Conservation (phyloP, 331 rosid species). For the Acacia pycnantha region DNA sequence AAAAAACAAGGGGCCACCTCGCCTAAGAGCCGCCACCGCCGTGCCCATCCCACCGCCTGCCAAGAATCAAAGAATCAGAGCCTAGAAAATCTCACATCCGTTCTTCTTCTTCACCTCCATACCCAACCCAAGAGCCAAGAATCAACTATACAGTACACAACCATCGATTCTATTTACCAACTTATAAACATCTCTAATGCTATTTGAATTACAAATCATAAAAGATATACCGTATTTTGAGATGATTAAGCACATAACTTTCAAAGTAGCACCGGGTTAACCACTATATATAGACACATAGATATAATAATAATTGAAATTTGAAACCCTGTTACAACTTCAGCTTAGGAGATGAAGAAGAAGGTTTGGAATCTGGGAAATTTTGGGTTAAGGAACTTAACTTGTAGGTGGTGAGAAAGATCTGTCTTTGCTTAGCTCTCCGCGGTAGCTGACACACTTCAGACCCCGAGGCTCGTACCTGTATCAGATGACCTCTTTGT, state of each 20-base stretch:
- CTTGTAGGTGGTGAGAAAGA: constrained; percentile 61
- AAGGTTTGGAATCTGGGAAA: constrained; percentile 1
- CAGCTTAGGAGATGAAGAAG: constrained; percentile 22
- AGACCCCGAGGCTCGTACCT: constrained; percentile 45
- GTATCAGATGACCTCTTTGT: too few relatives aligned
- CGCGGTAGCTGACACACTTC: constrained; percentile 46
- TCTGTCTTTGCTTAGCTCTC: constrained; percentile 57
- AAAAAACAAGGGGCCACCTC: too few relatives aligned
- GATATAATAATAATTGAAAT: background rate
- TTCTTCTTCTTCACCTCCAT: too few relatives aligned
- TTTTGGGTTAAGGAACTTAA: constrained; percentile 30
- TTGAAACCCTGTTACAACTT: background rate
- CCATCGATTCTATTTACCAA: too few relatives aligned
- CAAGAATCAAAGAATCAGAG: too few relatives aligned
- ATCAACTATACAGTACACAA: too few relatives aligned
- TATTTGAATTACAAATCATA: background rate
- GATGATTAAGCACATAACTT: background rate
- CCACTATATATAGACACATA: constrained; percentile 14
- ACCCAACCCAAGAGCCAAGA: too few relatives aligned
- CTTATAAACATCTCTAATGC: too few relatives aligned
- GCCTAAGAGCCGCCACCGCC: too few relatives aligned
- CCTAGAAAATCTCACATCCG: too few relatives aligned
- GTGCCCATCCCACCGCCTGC: too few relatives aligned
- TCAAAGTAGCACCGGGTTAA: constrained; percentile 7
- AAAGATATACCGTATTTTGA: background rate